Evolutionary conservation across 202 grass and related monocot species (phyloP), one percentile per base, ranked within the genome.

Genomic region (Carex sylvatica): DNA sequence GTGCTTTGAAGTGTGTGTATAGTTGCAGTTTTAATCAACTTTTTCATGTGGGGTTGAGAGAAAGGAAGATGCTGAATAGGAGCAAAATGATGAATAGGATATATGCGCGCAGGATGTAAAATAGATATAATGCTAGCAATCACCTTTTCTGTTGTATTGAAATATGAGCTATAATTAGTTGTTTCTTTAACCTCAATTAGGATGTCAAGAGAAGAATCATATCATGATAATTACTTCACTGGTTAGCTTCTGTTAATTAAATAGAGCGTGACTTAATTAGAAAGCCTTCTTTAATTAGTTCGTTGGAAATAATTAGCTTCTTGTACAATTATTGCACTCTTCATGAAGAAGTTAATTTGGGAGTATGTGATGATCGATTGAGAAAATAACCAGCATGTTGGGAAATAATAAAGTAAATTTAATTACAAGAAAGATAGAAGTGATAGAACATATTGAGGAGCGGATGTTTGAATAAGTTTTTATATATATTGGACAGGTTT

Each of bases 291-390:
- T 36, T 31, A 60, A 26, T 28, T 28, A 28, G 28, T 76, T 74
- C 2, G 53, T n/a, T 5, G 6, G 10, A 53, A 52, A 74, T 30
- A 16, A 54, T 53, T 53, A 74, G 70, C 46, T 3, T 2, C 5
- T 53, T 74, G 23, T 74, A 14, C 13, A 30, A 74, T 53, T 53
- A 74, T 52, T 74, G 70, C 70, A 74, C 24, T 16, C 12, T 53
- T 55, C 72, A 75, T 26, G 71, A 75, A 56, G 72, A 75, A 75
- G 49, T 31, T n/a, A n/a, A n/a, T n/a, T 76, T 76, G 49, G 18
- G 52, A 55, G 72, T 55, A 18, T 55, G 24, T 55, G 72, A 55
- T 75, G 72, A 75, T 75, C n/a, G 47, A 71, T 75, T 31, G 47
- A 71, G n/a, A 14, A 51, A 49, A 33, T 56, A 55, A 11, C 2